Evolutionary conservation across 805 yeast species (phyloP), one percentile per base, ranked within the genome.

Genomic region (Komagataella kurtzmanii): DNA sequence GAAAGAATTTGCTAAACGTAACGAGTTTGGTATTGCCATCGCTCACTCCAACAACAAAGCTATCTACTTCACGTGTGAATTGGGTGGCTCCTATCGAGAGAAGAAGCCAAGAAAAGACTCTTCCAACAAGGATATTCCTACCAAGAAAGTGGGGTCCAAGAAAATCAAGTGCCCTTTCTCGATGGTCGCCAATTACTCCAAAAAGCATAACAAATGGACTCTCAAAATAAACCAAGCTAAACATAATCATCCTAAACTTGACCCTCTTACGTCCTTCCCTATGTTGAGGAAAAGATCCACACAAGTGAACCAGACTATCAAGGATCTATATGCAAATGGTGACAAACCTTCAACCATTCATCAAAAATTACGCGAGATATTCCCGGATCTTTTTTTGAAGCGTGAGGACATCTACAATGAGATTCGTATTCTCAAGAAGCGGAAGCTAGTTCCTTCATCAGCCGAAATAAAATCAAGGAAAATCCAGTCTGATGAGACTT

Each of bases 1-100:
- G 50, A 71, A 71, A 50, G 81, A 76, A 53, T 77, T 76, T 65
- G 80, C 80, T 18, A 66, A 77, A 48, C 79, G 74, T 57, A 75
- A 77, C 58, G 80, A 79, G 49, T 77, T 77, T 64, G 81, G 81
- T 4, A 77, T 77, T 48, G 81, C 78, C 18, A 77, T 77, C 60
- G 79, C 81, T 24, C 81, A 77, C 62, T 75, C 80, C 43, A 77
- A 77, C 61, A 72, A 70, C 54, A 77, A 77, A 60, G 81, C 81
- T 43, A 77, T 77, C 54, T 77, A 77, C 61, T 77, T 75, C 61
- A 77, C 81, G 7, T 77, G 82, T 60, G 81, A 77, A 60, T 64
- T 77, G 47, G 82, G 82, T 47, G 82, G 82, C 21, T 66, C 74
- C 23, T 77, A 77, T 58, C 66, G 82, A 53, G 79, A 75, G 57